phyloP scores from a whole-genome alignment of 1,284 basidiomycete genomes.

The Leucoagaricus sp. region DNA sequence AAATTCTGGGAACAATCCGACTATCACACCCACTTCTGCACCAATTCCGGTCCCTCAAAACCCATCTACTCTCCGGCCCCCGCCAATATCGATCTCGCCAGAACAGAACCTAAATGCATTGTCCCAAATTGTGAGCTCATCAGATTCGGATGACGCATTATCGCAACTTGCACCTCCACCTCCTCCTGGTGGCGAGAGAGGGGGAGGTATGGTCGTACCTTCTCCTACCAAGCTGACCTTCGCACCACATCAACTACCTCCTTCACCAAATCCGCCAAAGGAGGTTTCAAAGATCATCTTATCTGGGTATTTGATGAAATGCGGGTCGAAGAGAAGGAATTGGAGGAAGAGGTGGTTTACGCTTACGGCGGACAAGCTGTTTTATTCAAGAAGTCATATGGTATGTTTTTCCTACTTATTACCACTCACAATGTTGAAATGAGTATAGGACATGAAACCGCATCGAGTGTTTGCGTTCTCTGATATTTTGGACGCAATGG shows the following conservation, averaged over 20 bases:
- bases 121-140: conserved; percentile 54
- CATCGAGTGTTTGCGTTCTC: conserved; percentile 85
- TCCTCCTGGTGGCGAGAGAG: neutral
- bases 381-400: conserved; percentile 90
- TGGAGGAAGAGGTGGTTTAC: conserved; percentile 97
- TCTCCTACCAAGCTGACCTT: conserved; percentile 42
- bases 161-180: conserved; percentile 28
- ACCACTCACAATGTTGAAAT: too few species aligned
- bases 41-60: conserved; percentile 49
- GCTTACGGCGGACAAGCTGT: conserved; percentile 76
- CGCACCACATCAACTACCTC: conserved; percentile 39
- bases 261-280: conserved; percentile 30
- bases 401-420: conserved; percentile 40
- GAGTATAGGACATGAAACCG: conserved; percentile 85
- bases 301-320: conserved; percentile 96
- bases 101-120: conserved; percentile 45
- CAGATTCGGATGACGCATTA: conserved; percentile 74
- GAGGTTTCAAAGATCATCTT: conserved; percentile 77
- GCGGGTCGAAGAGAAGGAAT: conserved; percentile 87
- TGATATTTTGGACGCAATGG: conserved; percentile 91
- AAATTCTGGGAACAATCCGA: conserved; percentile 45
- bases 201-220: conserved; percentile 24
- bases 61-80: conserved; percentile 25
- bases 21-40: conserved; percentile 37
- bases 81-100: conserved; percentile 38